Percentiles rank a stretch among this genome's conserved stretches.
These are phyloP conservation scores for Jackrogersella multiformis DNA, from an alignment of 495 filamentous ascomycete genomes.

Conservation along the genomic window DNA sequence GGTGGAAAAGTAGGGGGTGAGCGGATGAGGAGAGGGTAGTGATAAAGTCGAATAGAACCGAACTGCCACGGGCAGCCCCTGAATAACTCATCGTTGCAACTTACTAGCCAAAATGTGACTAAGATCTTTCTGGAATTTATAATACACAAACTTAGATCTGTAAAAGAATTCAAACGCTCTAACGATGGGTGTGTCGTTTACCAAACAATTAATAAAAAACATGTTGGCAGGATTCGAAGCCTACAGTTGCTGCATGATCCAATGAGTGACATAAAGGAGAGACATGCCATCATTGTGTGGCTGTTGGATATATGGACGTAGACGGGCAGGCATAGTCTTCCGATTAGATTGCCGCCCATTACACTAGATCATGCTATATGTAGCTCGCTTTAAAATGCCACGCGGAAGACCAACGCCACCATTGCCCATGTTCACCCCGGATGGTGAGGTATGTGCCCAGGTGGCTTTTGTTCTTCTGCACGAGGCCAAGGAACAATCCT, in stretches of 20 bases:
- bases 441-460: background rate
- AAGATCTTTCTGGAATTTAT: slow-evolving; percentile 4
- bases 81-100: background rate
- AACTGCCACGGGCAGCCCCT: slow-evolving; percentile 10
- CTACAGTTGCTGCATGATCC: slow-evolving; percentile 25
- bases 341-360: slow-evolving; percentile 25
- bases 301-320: slow-evolving; percentile 17
- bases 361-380: slow-evolving; percentile 31
- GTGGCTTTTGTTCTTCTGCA: slow-evolving; percentile 1
- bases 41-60: slow-evolving; percentile 17
- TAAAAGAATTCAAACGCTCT: slow-evolving; percentile 18
- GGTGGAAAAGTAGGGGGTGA: slow-evolving; percentile 9
- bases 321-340: slow-evolving; percentile 14
- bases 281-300: slow-evolving; percentile 16
- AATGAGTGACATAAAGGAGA: slow-evolving; percentile 15
- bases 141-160: slow-evolving; percentile 1
- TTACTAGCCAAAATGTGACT: slow-evolving; percentile 17
- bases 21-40: slow-evolving; percentile 5
- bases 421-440: background rate
- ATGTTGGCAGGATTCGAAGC: slow-evolving; percentile 21
- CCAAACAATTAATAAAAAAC: slow-evolving; percentile 12
- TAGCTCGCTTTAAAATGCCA: slow-evolving; percentile 20
- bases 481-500: slow-evolving; percentile 2
- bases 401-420: slow-evolving; percentile 18
- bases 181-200: slow-evolving; percentile 9